Percentiles rank a stretch among this genome's conserved stretches.
Conservation (phyloP, 2,329 filamentous ascomycete species). For the Paraphoma sp. region DNA sequence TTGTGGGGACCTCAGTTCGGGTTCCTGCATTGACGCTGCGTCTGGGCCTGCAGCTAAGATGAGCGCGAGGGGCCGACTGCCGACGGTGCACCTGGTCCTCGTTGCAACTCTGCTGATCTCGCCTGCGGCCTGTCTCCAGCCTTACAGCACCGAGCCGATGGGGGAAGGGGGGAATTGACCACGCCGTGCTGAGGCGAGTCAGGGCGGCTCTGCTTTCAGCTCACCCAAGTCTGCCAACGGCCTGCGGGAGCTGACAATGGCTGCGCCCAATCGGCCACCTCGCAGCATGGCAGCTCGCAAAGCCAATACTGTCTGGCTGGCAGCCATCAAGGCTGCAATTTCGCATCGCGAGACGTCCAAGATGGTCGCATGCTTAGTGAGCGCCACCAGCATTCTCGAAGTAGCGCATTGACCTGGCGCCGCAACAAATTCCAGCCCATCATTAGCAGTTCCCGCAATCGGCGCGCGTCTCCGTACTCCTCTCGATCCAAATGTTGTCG, state of each 20-base stretch:
- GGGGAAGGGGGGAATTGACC: not conserved
- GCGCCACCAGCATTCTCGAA: constrained; percentile 17
- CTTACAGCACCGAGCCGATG: not conserved
- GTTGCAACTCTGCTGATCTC: not conserved
- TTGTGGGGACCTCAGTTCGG: constrained; percentile 17
- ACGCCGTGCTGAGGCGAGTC: constrained; percentile 1
- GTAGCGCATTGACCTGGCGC: constrained; percentile 14
- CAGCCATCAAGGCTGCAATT: constrained; percentile 15
- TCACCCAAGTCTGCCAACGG: not conserved
- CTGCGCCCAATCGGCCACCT: not conserved
- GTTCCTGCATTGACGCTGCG: constrained; percentile 31
- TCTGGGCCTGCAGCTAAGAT: constrained; percentile 25
- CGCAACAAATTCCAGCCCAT: too few relatives aligned
- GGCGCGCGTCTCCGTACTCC: constrained; percentile 4
- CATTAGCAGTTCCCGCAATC: constrained; percentile 11
- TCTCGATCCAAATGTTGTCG: not conserved
- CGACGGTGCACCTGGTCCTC: constrained; percentile 6
- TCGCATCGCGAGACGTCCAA: constrained; percentile 17
- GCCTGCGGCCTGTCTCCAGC: not conserved
- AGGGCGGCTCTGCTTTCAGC: constrained; percentile 8
- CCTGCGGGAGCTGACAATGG: not conserved
- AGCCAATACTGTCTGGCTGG: not conserved
- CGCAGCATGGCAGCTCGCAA: not conserved
- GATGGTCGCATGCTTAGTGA: constrained; percentile 16
- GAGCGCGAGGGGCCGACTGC: constrained; percentile 10